Conservation (phyloP, 2,329 filamentous ascomycete genomes). For the Ampelomyces quisqualis region DNA sequence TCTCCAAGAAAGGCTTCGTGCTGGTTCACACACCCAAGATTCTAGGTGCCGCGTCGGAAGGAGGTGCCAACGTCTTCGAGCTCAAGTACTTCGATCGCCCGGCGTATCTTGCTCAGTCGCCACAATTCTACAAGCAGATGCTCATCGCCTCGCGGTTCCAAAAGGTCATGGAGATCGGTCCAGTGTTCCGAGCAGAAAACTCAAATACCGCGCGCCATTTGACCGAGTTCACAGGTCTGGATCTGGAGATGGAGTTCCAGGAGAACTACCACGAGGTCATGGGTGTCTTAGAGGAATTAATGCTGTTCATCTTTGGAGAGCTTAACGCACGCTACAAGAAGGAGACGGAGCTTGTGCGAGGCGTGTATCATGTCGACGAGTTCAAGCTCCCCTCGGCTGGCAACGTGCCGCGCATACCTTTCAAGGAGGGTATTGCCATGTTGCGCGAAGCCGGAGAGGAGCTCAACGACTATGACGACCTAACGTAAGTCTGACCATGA, state of each 20-base stretch:
- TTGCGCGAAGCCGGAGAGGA: constrained; percentile 76
- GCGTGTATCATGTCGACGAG: constrained; percentile 72
- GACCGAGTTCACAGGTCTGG: constrained; percentile 86
- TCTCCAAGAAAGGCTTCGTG: constrained; percentile 71
- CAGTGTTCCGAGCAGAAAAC: constrained; percentile 84
- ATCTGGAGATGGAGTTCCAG: constrained; percentile 87
- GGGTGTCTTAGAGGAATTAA: constrained; percentile 69
- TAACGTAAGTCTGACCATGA: constrained; percentile 49
- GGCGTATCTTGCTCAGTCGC: constrained; percentile 77
- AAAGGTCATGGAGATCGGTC: constrained; percentile 75
- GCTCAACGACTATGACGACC: constrained; percentile 74
- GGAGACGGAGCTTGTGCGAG: constrained; percentile 70
- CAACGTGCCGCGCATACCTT: constrained; percentile 74
- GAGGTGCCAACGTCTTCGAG: constrained; percentile 87
- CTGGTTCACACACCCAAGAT: constrained; percentile 88
- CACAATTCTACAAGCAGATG: constrained; percentile 86
- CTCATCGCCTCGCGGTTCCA: constrained; percentile 78
- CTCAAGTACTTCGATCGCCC: constrained; percentile 85
- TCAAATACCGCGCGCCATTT: constrained; percentile 81
- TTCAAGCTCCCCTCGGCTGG: constrained; percentile 74
- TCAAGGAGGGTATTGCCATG: constrained; percentile 75
- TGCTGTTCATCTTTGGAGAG: constrained; percentile 78
- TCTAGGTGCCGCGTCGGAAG: constrained; percentile 86
- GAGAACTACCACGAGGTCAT: constrained; percentile 75
- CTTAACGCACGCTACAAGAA: constrained; percentile 65